These are phyloP conservation scores for Curvularia sp. DNA, from an alignment of 2,329 filamentous ascomycete species.

Conservation along the genomic window DNA sequence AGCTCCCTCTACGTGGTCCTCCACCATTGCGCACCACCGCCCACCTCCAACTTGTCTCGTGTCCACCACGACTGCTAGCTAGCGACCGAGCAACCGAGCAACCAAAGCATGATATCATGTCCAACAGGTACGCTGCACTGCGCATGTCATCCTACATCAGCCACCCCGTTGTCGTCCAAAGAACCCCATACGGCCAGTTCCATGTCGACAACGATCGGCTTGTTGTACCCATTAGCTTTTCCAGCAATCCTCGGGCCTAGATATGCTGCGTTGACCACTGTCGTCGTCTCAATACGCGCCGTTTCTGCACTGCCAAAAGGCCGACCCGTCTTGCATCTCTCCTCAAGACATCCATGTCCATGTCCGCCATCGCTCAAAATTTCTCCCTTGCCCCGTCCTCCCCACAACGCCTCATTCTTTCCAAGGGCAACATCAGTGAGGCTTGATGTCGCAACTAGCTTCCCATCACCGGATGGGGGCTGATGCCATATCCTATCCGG, in stretches of 20 bases:
- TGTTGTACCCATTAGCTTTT: slow-evolving; percentile 71
- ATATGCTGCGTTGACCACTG: slow-evolving; percentile 80
- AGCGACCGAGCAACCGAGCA: too few species aligned
- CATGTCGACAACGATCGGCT: slow-evolving; percentile 84
- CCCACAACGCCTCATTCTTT: slow-evolving; percentile 33
- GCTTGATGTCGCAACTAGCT: slow-evolving; percentile 34
- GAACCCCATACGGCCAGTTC: slow-evolving; percentile 69
- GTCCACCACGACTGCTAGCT: background rate
- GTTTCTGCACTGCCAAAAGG: slow-evolving; percentile 39
- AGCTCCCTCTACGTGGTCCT: slow-evolving; percentile 33
- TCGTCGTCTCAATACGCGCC: slow-evolving; percentile 72
- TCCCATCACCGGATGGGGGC: slow-evolving; percentile 31
- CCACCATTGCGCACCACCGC: slow-evolving; percentile 24
- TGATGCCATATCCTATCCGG: slow-evolving; percentile 10
- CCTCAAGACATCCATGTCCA: background rate
- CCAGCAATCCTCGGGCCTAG: slow-evolving; percentile 67
- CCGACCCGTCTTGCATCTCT: slow-evolving; percentile 7
- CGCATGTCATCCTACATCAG: slow-evolving; percentile 23
- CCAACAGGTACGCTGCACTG: slow-evolving; percentile 22
- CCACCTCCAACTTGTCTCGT: background rate
- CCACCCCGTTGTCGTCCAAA: slow-evolving; percentile 25
- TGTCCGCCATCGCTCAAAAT: slow-evolving; percentile 29
- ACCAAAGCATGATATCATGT: slow-evolving; percentile 37
- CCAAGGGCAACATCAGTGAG: slow-evolving; percentile 26
- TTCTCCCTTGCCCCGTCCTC: slow-evolving; percentile 13